Percentiles rank a stretch among this genome's conserved stretches.
Conservation (phyloP, 805 yeast species). For the Cyberlindnera galapagoensis region DNA sequence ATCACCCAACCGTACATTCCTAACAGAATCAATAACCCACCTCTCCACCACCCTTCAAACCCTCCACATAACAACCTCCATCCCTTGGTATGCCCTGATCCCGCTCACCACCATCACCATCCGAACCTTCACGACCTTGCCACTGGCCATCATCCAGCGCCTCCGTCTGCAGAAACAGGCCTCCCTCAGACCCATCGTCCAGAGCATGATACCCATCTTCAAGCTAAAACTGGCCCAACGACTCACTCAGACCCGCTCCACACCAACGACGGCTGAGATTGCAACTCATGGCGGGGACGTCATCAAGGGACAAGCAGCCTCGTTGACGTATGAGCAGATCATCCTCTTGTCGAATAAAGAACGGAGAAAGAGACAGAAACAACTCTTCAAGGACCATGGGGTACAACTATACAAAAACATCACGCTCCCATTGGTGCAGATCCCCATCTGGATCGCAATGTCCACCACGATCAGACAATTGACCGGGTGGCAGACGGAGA, state of each 20-base stretch:
- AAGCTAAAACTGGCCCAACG: conserved; percentile 42
- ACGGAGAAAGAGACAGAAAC: conserved; percentile 64
- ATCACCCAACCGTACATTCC: conserved; percentile 1
- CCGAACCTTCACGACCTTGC: conserved; percentile 64
- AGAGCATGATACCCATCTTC: conserved; percentile 71
- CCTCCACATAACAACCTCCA: conserved; percentile 47
- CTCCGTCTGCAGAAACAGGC: conserved; percentile 64
- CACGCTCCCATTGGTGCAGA: conserved; percentile 69
- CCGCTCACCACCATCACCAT: conserved; percentile 67
- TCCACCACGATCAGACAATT: conserved; percentile 69
- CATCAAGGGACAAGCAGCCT: conserved; percentile 21
- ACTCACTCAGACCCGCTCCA: conserved; percentile 20
- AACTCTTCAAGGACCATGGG: conserved; percentile 54
- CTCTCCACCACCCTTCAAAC: conserved; percentile 33
- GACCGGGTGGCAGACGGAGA: conserved; percentile 44
- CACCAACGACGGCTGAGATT: conserved; percentile 24
- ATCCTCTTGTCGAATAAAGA: conserved; percentile 70
- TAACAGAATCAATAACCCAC: conserved; percentile 7
- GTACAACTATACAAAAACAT: conserved; percentile 81
- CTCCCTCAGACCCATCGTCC: conserved; percentile 59
- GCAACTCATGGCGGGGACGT: conserved; percentile 12
- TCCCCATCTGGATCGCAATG: conserved; percentile 82
- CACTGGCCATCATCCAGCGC: conserved; percentile 71
- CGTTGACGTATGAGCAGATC: conserved; percentile 73
- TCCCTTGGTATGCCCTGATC: conserved; percentile 81